Evolutionary conservation across 2,329 filamentous ascomycete genomes (phyloP), one percentile per base, ranked within the genome.

Genomic region (Chaetomium olivaceum): DNA sequence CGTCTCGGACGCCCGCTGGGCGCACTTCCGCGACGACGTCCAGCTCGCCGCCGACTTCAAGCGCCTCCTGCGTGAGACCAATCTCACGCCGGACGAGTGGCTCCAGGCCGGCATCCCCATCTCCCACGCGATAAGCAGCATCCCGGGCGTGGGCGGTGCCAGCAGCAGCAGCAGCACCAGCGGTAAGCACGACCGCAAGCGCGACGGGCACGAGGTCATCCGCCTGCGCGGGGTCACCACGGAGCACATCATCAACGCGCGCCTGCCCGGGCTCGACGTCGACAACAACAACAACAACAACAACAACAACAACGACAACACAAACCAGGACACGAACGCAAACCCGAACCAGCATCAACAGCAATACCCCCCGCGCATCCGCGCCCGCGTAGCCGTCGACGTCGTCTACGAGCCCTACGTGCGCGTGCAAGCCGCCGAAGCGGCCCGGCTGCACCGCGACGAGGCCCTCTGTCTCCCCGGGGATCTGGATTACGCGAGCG

Each of bases 361-460:
- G 8, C 6, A 36, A 36, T 48, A 85, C 77, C 74, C 86, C 0
- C 73, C 81, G 0, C 82, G 82, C 33, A 85, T 96, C 63, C 85
- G 85, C 68, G 80, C 82, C 61, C 87, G 94, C 52, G 89, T 97
- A 8, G 83, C 85, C 51, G 91, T 97, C 71, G 92, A 97, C 77
- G 90, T 90, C 16, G 82, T 86, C 2, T 99, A 99, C 76, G 92
- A 91, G 1, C 94, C 94, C 0, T 97, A 97, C 76, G 88, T 97
- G 46, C 84, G 83, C 55, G 86, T 88, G 72, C 93, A 98, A 76
- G 82, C 83, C 29, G 82, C 84, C 3, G 83, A 89, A 66, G 89
- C 89, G 23, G 83, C 83, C 36, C 83, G 85, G 7, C 90, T 96
- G 76, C 80, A 87, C 66, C 86, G 88, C 60, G 94, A 98, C 74